Evolutionary conservation across 164 flowering plant genomes (phyloP), one percentile per base, ranked within the genome.

Genomic region (Aristolochia californica): DNA sequence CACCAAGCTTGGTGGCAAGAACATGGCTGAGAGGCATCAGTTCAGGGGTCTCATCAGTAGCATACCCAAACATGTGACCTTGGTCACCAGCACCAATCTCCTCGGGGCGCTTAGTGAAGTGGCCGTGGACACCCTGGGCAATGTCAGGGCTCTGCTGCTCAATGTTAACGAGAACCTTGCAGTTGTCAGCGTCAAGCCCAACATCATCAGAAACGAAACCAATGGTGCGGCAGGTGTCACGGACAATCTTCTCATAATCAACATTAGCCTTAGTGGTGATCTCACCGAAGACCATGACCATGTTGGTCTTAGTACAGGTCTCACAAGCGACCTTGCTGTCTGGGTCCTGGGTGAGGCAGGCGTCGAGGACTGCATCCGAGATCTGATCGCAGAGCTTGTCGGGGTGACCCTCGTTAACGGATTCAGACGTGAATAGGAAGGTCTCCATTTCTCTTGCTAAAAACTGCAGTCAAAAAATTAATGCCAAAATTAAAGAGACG

Each of bases 101-200:
- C 67, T 85, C 93, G 3, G 93, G 93, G 53, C 88, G 78, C 78
- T 83, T 85, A 26, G 93, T 85, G 61, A 85, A 74, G 63, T 85
- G 93, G 26, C 93, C 93, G n/a, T 85, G 93, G 38, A 85, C 93
- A 65, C 93, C 93, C 72, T 83, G 91, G 20, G 91, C 91, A 68
- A 85, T 85, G 69, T 85, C 91, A 38, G 87, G 91, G 68, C 88
- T 82, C 72, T 85, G 91, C 61, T 85, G 88, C 74, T 85, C 91
- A 47, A 85, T 85, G 80, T 85, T 77, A 9, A 85, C 93, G 47
- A 85, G 66, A 66, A 85, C 93, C 74, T 85, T 85, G 77, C 93
- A 85, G 63, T 83, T 69, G 70, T 83, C 89, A 17, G 89, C 93
- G 62, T 85, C 93, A 52, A 85, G 89, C 54, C 93, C 93, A 1